Base-by-base conservation (phyloP, 2,329 filamentous ascomycete species). In the Trichoderma cornu-damae region DNA sequence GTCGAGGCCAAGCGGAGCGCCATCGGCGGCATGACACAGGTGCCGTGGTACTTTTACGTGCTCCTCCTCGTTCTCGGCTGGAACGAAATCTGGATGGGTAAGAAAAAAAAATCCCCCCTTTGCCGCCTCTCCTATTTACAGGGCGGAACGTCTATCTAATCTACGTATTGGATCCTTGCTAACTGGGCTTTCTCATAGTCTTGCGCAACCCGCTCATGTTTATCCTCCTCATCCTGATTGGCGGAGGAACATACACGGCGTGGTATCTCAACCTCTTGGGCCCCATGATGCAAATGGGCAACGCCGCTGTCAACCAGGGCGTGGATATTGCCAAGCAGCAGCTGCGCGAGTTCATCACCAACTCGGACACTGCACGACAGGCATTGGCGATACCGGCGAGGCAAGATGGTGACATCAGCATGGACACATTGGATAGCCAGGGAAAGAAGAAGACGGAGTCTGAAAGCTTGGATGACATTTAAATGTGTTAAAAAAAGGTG, bases 1-100 rank as follows among this genome's bases (percentile, higher is more conserved):
- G 92, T 99, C 40, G 94, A 99, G 76, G 94, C 94, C 49, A 99
- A 99, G 80, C 85, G 94, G 59, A 92, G 93, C 69, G 94, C 94
- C 40, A 95, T 99, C 69, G 94, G 94, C 55, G 92, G 93, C 58
- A 89, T 99, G 66, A 89, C 92, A 4, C 92, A 96, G 72, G 86
- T 99, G 49, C 94, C 94, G 5, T 75, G 96, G 61, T 97, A 96
- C 74, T 96, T 99, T 73, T 99, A 96, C 67, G 90, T 85, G 40
- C 72, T 97, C 57, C 79, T 99, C 57, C 77, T 99, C 62, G 89
- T 90, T 20, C 79, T 99, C 48, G 94, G 94, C n/a, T 99, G 94
- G 94, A 99, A 99, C 73, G 94, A 99, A 74, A 92, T 99, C 62
- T 78, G 96, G 64, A 89, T 92, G 68, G 90, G 92, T 96, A 57